Evolutionary conservation across 371 early-diverging fungal genomes (phyloP), one percentile per base, ranked within the genome.

Genomic region (Syncephalastrum racemosum): DNA sequence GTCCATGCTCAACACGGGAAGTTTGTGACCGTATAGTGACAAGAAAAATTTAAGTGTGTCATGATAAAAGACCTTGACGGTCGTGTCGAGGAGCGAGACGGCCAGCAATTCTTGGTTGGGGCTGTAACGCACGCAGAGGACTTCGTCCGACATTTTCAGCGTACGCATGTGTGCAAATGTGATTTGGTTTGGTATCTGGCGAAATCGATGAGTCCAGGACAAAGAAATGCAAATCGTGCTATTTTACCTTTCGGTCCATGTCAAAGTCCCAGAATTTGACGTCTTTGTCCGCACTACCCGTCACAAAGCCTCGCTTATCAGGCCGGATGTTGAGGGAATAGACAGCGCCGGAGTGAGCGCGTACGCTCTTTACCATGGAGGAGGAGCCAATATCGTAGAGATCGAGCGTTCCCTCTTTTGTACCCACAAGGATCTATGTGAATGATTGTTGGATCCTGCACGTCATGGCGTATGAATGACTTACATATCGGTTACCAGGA

Each of bases 221-320:
- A 16, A 8, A 47, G n/a, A 14, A 0, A 43, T 7, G 10, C 44
- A 10, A 22, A 3, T 12, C 43, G 2, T 50, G n/a, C 40, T 40
- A 22, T 53, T 39, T 52, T 39, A 42, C 43, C 43, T 53, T 25
- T 31, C 10, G 36, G 36, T 75, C 59, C 68, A 82, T 71, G 46
- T 82, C 83, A 67, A 97, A 92, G 66, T 94, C 94, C 97, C 97
- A 98, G 66, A 97, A 96, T 77, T 95, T 97, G 68, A 96, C 95
- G 46, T 90, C 84, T 67, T 96, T 93, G 73, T 97, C 98, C 4
- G 90, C 94, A 60, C 91, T 85, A 23, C 98, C 98, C 1, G 97
- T 92, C 39, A 88, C 90, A 54, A 98, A 70, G 14, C 98, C 96
- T 54, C 86, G 83, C 50, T 86, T 83, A 58, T 96, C 97, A 3